Base-by-base conservation (phyloP, 441 rosid species). In the Macaranga tanarius region DNA sequence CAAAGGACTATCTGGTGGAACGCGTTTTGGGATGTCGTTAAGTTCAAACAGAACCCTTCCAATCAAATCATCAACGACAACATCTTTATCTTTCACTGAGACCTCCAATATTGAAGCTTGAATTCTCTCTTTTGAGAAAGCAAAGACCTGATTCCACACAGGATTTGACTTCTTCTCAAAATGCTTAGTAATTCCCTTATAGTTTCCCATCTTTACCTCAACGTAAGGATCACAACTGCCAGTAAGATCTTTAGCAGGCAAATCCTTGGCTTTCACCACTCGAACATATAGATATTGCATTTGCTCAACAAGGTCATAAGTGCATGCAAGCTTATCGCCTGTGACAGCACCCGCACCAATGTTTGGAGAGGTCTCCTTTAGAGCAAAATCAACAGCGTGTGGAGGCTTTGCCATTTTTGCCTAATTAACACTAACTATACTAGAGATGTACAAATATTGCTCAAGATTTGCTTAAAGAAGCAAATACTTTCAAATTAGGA, bases 91-190 rank as follows among this genome's bases (percentile, higher is more conserved):
- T 84, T 87, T 95, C 81, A 95, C 95, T 5, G 75, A 70, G 26
- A 92, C 93, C 80, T 95, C 97, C 77, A 95, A 74, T 51, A 80
- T 58, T 2, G 98, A 95, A 70, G 99, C 92, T 71, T 95, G 99
- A 73, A 95, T 86, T 79, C 95, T 79, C 44, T 95, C 99, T 71
- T 91, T 92, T 4, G 98, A 91, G 84, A 95, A 95, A 54, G 99
- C 97, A 74, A 95, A 95, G 6, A 86, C 90, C 61, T 92, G 97
- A 63, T 86, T 92, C 97, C 97, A 95, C 81, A 86, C 97, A 0
- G 99, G 99, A 69, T 91, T 92, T 5, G 87, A 72, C 77, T 92
- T 92, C 87, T 92, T 90, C 87, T 95, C 96, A 6, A 95, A 95
- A 81, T 90, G 97, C 76, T 84, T 91, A 7, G 97, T 95, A 40